Conservation (phyloP, 73 alveolate genomes). For the Symbiodinium natans region DNA sequence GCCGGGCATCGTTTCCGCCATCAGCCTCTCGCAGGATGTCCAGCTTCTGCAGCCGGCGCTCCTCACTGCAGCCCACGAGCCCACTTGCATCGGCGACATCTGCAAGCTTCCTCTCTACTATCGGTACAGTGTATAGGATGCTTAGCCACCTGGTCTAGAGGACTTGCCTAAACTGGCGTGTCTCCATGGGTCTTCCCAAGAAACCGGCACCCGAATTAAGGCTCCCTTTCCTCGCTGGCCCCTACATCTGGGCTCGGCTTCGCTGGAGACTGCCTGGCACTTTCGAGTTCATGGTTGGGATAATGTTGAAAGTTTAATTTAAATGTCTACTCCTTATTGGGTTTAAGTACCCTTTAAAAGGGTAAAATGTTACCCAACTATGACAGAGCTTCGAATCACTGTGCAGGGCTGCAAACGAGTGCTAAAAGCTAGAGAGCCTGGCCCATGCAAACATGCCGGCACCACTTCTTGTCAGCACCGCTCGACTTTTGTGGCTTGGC, state of each 20-base stretch:
- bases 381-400: background rate
- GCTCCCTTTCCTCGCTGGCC: constrained; percentile 28
- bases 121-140: too few relatives aligned
- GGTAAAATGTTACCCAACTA: too few relatives aligned
- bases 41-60: constrained; percentile 90
- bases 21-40: constrained; percentile 75
- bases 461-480: constrained; percentile 60
- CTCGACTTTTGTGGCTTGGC: constrained; percentile 85
- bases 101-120: too few relatives aligned
- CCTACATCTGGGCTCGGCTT: constrained; percentile 78
- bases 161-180: too few relatives aligned
- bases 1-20: constrained; percentile 34
- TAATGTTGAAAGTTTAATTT: too few relatives aligned
- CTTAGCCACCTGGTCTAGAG: too few relatives aligned
- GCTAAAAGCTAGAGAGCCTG: too few relatives aligned
- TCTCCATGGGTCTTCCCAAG: too few relatives aligned
- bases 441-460: background rate
- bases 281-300: background rate
- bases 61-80: too few relatives aligned
- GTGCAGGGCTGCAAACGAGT: background rate
- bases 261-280: constrained; percentile 86
- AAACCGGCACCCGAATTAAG: background rate
- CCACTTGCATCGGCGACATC: too few relatives aligned
- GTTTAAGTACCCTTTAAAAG: too few relatives aligned
- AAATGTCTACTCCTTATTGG: too few relatives aligned